Conservation (phyloP, 75 land plant species). For the Ceratopteris richardii region DNA sequence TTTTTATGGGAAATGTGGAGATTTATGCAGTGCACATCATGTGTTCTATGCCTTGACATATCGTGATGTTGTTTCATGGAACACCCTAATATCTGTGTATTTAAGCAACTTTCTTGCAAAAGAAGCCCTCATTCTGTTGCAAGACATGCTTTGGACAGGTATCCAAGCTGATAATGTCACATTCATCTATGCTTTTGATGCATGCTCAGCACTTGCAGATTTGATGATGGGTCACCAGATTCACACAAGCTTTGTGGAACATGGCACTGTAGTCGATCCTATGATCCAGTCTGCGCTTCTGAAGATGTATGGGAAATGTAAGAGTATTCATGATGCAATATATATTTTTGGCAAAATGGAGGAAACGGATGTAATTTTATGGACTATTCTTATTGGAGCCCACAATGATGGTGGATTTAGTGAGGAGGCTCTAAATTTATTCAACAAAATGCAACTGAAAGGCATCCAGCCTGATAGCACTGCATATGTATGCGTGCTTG, state of each 20-base stretch:
- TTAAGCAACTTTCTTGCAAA: not conserved
- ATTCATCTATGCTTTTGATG: not conserved
- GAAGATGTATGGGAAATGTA: conserved; percentile 35
- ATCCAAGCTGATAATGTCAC: not conserved
- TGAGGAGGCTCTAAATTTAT: conserved; percentile 32
- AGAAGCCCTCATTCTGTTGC: not conserved
- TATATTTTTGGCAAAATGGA: conserved; percentile 28
- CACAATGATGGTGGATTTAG: conserved; percentile 34
- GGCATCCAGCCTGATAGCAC: conserved; percentile 13
- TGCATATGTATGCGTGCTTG: conserved; percentile 7
- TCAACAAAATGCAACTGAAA: conserved; percentile 33
- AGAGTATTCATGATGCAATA: conserved; percentile 18
- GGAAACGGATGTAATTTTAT: conserved; percentile 35
- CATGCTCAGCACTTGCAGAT: not conserved
- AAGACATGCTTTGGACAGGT: not conserved
- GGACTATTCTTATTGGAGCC: conserved; percentile 55
- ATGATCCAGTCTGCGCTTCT: conserved; percentile 29
- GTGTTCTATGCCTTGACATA: conserved; percentile 19
- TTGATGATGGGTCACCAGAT: conserved; percentile 15
- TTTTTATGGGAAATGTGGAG: conserved; percentile 19
- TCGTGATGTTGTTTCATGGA: conserved; percentile 22
- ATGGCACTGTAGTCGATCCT: conserved; percentile 9
- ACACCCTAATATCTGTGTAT: conserved; percentile 18
- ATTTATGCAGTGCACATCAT: conserved; percentile 5
- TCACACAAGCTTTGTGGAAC: conserved; percentile 25